Conservation (phyloP, 768 basidiomycete genomes). For the Tricholoma sp. region DNA sequence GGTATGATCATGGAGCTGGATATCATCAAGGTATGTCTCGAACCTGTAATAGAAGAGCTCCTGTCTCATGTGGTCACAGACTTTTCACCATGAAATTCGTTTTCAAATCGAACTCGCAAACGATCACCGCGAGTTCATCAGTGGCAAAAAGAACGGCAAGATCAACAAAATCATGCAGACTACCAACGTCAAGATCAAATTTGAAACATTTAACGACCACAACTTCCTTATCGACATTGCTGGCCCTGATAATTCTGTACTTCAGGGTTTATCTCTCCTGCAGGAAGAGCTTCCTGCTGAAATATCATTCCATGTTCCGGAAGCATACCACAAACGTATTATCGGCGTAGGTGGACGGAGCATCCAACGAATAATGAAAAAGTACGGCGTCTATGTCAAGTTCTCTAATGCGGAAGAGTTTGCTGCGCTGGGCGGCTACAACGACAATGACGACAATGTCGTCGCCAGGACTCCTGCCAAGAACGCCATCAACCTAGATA, state of each 20-base stretch:
- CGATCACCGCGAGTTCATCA: conserved; percentile 98
- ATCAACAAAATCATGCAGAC: conserved; percentile 99
- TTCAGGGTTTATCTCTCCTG: conserved; percentile 83
- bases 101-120: conserved; percentile 98
- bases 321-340: conserved; percentile 97
- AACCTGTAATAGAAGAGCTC: background rate
- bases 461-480: conserved; percentile 97
- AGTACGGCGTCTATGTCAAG: conserved; percentile 99
- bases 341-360: conserved; percentile 97
- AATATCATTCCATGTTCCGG: conserved; percentile 97
- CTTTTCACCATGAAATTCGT: conserved; percentile 95
- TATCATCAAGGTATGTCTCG: conserved; percentile 69
- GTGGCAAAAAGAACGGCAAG: conserved; percentile 99
- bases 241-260: conserved; percentile 76
- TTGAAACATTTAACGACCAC: conserved; percentile 96
- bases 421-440: conserved; percentile 88
- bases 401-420: conserved; percentile 98
- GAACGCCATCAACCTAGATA: conserved; percentile 92
- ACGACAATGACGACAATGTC: conserved; percentile 98
- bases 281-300: conserved; percentile 99
- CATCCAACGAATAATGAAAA: conserved; percentile 99
- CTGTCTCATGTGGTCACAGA: conserved; percentile 33
- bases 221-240: conserved; percentile 93
- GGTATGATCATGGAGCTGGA: conserved; percentile 87
- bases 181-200: conserved; percentile 96